phyloP scores from a whole-genome alignment of 2,329 filamentous ascomycete species.

The Diplocarpon mali region DNA sequence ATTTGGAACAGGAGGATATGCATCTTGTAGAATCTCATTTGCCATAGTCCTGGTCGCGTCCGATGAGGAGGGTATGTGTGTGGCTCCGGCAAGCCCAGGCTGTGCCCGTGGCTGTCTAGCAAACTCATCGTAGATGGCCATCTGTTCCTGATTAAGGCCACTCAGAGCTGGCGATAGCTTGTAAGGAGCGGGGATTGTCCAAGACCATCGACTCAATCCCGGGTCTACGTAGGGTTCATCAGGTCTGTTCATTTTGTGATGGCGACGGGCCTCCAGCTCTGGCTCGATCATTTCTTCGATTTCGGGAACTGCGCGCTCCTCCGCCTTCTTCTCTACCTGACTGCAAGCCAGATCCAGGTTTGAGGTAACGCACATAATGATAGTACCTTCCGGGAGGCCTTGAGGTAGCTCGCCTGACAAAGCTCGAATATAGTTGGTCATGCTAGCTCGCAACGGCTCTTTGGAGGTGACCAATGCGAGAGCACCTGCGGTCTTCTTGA shows the following conservation, averaged over 20 bases:
- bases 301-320: constrained; percentile 84
- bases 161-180: constrained; percentile 61
- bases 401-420: constrained; percentile 58
- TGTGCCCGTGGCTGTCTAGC: constrained; percentile 66
- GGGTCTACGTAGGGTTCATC: constrained; percentile 78
- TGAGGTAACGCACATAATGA: constrained; percentile 97
- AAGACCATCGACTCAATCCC: constrained; percentile 78
- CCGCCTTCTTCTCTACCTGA: constrained; percentile 90
- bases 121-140: constrained; percentile 96
- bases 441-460: constrained; percentile 89
- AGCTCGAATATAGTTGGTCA: constrained; percentile 87
- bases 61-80: constrained; percentile 46
- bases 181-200: constrained; percentile 88
- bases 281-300: constrained; percentile 87
- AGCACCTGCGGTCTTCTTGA: constrained; percentile 87
- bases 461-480: constrained; percentile 96
- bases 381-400: constrained; percentile 83
- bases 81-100: constrained; percentile 41
- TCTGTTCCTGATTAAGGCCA: constrained; percentile 81
- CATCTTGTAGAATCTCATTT: constrained; percentile 53
- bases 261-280: constrained; percentile 66
- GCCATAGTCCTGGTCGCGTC: constrained; percentile 51
- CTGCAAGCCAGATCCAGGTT: constrained; percentile 89
- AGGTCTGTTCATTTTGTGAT: constrained; percentile 62
- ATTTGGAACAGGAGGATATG: constrained; percentile 45